Percentiles rank a stretch among this genome's conserved stretches.
phyloP scores from a whole-genome alignment of 768 basidiomycete genomes.

The Suillus cothurnatus region DNA sequence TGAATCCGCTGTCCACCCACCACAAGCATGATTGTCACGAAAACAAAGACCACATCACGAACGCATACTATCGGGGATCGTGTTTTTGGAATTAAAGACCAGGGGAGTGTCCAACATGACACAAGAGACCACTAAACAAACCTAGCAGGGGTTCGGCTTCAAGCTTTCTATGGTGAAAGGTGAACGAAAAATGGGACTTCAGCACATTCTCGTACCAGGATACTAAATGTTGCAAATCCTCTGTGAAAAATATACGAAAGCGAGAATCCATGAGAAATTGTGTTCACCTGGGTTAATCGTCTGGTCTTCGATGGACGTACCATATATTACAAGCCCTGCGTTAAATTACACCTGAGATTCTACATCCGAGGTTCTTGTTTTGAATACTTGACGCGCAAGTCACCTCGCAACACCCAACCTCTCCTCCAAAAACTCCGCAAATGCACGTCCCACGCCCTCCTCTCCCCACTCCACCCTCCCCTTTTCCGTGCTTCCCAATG shows the following conservation, averaged over 20 bases:
- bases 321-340: background rate
- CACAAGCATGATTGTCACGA: background rate
- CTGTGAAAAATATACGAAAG: background rate
- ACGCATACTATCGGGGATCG: background rate
- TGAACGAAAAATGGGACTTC: too few relatives aligned
- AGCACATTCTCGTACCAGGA: too few relatives aligned
- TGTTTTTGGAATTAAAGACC: background rate
- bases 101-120: background rate
- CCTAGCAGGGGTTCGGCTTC: background rate
- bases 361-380: background rate
- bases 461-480: conserved; percentile 79
- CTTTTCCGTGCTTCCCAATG: conserved; percentile 77
- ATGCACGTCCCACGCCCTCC: conserved; percentile 67
- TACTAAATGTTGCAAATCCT: background rate
- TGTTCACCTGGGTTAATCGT: background rate
- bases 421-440: conserved; percentile 73
- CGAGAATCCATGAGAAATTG: background rate
- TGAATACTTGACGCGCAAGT: background rate
- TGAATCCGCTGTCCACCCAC: background rate
- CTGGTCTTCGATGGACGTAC: background rate
- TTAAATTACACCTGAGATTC: background rate
- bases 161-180: background rate
- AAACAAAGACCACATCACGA: background rate
- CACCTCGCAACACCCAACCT: background rate
- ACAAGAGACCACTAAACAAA: background rate